A percentile compares a stretch with the other conserved stretches of the same genome.
Conservation (phyloP, 371 early-diverging fungal genomes). For the Phascolomyces articulosus region DNA sequence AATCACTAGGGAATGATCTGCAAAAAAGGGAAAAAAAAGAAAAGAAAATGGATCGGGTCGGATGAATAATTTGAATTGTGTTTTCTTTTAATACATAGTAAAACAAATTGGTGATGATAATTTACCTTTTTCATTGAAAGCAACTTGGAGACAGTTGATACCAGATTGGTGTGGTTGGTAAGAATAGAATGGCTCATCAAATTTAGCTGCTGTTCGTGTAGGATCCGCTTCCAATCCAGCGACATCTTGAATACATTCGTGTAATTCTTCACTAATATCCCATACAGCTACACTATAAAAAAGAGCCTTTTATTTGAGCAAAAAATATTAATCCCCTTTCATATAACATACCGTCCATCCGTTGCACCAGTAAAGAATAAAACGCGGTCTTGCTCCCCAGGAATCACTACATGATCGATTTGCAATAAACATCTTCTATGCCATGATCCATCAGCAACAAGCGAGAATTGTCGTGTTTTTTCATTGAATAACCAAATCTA, state of each 20-base stretch:
- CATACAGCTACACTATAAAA: constrained; percentile 50
- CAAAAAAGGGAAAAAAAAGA: no score
- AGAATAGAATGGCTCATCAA: constrained; percentile 36
- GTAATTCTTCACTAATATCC: constrained; percentile 48
- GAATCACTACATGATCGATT: constrained; percentile 41
- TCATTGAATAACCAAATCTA: constrained; percentile 62
- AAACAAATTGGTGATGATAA: neutral
- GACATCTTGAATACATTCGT: constrained; percentile 17
- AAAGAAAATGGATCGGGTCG: no score
- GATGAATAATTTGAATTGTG: no score
- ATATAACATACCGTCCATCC: constrained; percentile 56
- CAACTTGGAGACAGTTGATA: constrained; percentile 52
- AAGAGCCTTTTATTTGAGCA: no score
- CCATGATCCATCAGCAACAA: constrained; percentile 58
- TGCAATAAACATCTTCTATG: constrained; percentile 65
- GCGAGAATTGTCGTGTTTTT: constrained; percentile 44
- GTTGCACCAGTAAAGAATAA: constrained; percentile 62
- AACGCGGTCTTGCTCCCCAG: constrained; percentile 35
- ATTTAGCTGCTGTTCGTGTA: constrained; percentile 29
- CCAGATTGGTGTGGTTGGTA: constrained; percentile 56
- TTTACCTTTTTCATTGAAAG: constrained; percentile 23
- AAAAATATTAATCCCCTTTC: no score
- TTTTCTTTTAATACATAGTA: no score
- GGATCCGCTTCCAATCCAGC: constrained; percentile 32
- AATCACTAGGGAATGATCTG: constrained; percentile 24